Evolutionary conservation across 306 rosid genomes (phyloP).

Genomic region (Sesbania bispinosa): DNA sequence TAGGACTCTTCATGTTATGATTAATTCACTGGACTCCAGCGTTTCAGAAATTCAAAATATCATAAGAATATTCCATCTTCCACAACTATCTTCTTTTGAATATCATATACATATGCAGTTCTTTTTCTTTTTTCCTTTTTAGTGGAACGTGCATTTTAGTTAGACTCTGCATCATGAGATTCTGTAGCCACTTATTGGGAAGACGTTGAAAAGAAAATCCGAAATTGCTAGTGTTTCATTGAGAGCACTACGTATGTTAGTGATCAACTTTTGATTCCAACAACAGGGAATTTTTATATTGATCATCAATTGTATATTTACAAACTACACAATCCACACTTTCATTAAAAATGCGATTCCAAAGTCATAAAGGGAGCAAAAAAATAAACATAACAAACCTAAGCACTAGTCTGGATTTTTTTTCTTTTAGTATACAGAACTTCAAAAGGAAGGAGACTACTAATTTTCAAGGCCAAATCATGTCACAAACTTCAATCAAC

Average conservation of each 20-base stretch:
- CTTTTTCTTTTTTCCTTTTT: not conserved
- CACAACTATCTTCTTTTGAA: constrained; percentile 11
- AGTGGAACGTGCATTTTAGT: constrained; percentile 24
- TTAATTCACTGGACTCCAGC: not conserved
- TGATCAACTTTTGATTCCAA: not conserved
- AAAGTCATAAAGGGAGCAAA: not conserved
- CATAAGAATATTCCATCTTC: constrained; percentile 1
- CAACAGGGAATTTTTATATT: not conserved
- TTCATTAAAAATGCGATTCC: too few relatives aligned
- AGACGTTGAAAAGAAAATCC: not conserved
- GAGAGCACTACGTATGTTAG: not conserved
- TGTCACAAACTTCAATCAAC: too few relatives aligned
- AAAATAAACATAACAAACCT: not conserved
- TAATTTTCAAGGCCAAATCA: too few relatives aligned
- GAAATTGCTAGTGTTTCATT: not conserved
- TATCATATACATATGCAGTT: not conserved
- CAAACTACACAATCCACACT: not conserved
- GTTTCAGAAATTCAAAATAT: constrained; percentile 3
- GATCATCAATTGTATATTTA: not conserved
- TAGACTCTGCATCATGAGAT: constrained; percentile 26
- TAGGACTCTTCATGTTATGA: not conserved
- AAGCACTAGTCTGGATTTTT: not conserved
- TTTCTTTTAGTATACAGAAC: too few relatives aligned
- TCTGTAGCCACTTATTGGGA: constrained; percentile 23
- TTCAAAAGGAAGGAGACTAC: too few relatives aligned